phyloP scores from a whole-genome alignment of 1,284 basidiomycete genomes.

The Vanrija pseudolonga region DNA sequence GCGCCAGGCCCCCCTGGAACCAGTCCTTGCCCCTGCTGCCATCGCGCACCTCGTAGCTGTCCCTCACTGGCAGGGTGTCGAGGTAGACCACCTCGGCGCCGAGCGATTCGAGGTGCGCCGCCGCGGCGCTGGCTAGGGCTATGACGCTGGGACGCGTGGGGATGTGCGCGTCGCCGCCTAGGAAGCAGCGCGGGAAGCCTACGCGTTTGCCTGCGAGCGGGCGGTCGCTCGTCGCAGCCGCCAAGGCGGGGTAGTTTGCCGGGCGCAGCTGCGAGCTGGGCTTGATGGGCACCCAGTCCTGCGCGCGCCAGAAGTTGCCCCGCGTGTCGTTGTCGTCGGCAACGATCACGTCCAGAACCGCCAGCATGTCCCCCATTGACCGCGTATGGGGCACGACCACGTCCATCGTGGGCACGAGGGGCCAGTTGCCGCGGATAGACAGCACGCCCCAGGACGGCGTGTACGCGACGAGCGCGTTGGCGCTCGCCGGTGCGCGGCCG shows the following conservation, averaged over 20 bases:
- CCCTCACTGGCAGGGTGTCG: slow-evolving; percentile 1
- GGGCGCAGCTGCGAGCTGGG: slow-evolving; percentile 1
- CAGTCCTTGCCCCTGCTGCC: neutral
- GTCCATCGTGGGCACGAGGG: slow-evolving; percentile 9
- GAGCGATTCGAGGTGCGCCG: neutral
- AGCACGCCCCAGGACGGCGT: slow-evolving; percentile 10
- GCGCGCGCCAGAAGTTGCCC: slow-evolving; percentile 10
- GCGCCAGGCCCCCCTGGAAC: slow-evolving; percentile 9
- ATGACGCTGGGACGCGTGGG: neutral
- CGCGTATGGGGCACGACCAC: slow-evolving; percentile 12
- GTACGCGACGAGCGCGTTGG: slow-evolving; percentile 9
- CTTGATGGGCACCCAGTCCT: neutral
- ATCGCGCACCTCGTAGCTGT: slow-evolving; percentile 1
- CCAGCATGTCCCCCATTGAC: slow-evolving; percentile 6
- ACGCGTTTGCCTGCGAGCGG: slow-evolving; percentile 3
- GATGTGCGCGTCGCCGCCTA: neutral
- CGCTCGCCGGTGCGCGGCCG: slow-evolving; percentile 7
- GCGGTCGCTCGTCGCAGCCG: neutral
- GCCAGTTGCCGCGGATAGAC: slow-evolving; percentile 10
- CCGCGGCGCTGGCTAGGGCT: neutral
- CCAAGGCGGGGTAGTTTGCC: neutral
- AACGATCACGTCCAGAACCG: slow-evolving; percentile 3
- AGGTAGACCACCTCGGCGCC: slow-evolving; percentile 7
- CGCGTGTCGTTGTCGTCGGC: slow-evolving; percentile 1
- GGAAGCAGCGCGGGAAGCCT: slow-evolving; percentile 4